phyloP scores from a whole-genome alignment of 257 asterid genomes.

The Asclepias syriaca region DNA sequence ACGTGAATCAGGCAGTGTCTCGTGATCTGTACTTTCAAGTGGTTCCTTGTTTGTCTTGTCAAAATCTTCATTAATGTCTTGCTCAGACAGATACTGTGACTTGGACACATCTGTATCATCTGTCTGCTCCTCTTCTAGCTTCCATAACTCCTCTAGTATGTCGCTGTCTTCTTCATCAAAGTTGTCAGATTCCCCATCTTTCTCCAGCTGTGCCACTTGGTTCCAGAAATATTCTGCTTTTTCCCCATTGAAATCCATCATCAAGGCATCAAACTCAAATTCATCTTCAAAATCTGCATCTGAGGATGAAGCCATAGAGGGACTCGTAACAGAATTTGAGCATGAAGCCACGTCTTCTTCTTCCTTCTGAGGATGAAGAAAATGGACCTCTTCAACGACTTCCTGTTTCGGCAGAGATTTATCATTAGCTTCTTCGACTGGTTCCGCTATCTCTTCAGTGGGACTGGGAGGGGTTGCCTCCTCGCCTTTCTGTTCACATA shows the following conservation, averaged over 20 bases:
- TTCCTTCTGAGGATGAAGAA: slow-evolving; percentile 11
- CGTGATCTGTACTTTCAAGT: slow-evolving; percentile 7
- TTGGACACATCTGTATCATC: slow-evolving; percentile 9
- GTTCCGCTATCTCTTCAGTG: slow-evolving; percentile 4
- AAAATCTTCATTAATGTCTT: slow-evolving; percentile 33
- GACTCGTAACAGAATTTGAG: slow-evolving; percentile 29
- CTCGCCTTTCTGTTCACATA: slow-evolving; percentile 14
- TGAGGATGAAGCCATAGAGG: slow-evolving; percentile 33
- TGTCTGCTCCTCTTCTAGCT: slow-evolving; percentile 24
- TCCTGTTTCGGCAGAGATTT: slow-evolving; percentile 4
- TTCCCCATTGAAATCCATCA: slow-evolving; percentile 13
- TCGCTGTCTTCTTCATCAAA: slow-evolving; percentile 40
- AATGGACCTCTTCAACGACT: slow-evolving; percentile 17
- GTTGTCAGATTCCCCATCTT: slow-evolving; percentile 22
- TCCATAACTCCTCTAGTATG: slow-evolving; percentile 33
- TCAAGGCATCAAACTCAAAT: slow-evolving; percentile 16
- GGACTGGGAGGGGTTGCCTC: slow-evolving; percentile 9
- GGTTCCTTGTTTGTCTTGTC: slow-evolving; percentile 2
- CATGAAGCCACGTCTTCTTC: slow-evolving; percentile 17
- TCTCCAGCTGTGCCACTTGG: slow-evolving; percentile 24
- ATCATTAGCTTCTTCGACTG: slow-evolving; percentile 8
- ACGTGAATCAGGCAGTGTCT: slow-evolving; percentile 9
- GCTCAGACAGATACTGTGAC: slow-evolving; percentile 30
- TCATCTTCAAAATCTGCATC: slow-evolving; percentile 54
- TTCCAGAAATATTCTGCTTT: slow-evolving; percentile 14